Percentiles rank a stretch among this genome's conserved stretches.
Evolutionary conservation across 2,329 filamentous ascomycete genomes (phyloP).

Genomic region (Trichoderma sp.): DNA sequence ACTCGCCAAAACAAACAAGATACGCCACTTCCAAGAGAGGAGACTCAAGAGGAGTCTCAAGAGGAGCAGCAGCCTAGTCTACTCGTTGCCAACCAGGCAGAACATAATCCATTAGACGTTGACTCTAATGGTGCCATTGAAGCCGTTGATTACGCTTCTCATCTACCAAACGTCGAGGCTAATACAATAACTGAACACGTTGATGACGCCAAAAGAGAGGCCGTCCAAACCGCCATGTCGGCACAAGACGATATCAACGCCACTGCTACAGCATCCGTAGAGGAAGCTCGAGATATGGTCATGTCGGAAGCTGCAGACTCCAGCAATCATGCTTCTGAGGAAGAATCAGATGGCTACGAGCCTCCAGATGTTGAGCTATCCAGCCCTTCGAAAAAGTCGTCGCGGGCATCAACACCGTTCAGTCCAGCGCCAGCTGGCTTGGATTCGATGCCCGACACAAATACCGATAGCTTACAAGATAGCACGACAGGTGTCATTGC

Average conservation of each 20-base stretch:
- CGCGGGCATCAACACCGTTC: conserved; percentile 17
- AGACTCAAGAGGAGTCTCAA: conserved; percentile 2
- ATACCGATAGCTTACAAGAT: conserved; percentile 33
- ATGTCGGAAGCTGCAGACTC: conserved; percentile 30
- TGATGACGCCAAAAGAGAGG: neutral
- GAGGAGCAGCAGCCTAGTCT: neutral
- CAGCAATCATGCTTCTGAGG: conserved; percentile 45
- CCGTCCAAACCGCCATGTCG: neutral
- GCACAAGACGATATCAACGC: neutral
- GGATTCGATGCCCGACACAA: conserved; percentile 32
- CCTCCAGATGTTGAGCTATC: conserved; percentile 47
- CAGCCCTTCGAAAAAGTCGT: neutral
- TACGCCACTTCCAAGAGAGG: neutral
- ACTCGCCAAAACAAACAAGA: neutral
- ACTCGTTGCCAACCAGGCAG: neutral
- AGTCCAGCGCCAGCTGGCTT: conserved; percentile 28
- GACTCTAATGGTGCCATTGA: neutral
- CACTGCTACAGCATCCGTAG: neutral
- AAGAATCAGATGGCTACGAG: conserved; percentile 56
- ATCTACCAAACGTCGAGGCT: neutral
- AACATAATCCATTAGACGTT: neutral
- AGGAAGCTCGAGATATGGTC: conserved; percentile 22
- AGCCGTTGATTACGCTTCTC: neutral
- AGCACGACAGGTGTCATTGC: conserved; percentile 30
- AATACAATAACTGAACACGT: neutral